Evolutionary conservation across 2,329 filamentous ascomycete species (phyloP), one percentile per base, ranked within the genome.

Genomic region (Alternaria gansuensis): DNA sequence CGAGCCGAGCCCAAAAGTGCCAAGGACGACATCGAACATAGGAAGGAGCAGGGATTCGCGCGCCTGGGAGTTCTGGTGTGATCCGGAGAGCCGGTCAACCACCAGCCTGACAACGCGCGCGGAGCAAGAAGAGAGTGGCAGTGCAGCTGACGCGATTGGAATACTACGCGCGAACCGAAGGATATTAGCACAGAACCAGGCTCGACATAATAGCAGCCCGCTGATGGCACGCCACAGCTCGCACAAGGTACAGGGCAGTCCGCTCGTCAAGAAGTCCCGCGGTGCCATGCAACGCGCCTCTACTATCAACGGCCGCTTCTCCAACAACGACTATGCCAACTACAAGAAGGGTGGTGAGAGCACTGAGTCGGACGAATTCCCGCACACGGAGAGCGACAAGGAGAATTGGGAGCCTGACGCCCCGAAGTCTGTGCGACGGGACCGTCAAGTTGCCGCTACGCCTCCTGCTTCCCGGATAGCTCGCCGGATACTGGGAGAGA

Each of bases 21-120:
- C 72, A n/a, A 77, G 86, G 13, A 83, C 85, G 26, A 85, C 84
- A 21, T 72, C 75, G 64, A 80, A 81, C 33, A 87, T 88, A 55
- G 91, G 91, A 14, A 76, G 94, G 56, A 97, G 93, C 57, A 88
- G 92, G 54, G 91, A 97, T 75, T 91, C 93, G 17, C 88, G 93
- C 50, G 91, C 90, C 6, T 97, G 94, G 94, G 92, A 96, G 72
- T 92, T 92, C 57, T 93, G 91, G 80, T 94, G 92, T 70, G 92
- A 96, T 73, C 88, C 89, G 7, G 91, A 95, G 65, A 82, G 86
- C 51, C 88, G 90, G 41, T 91, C 92, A 57, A 74, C 70, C 34
- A 73, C 70, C 70, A 90, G 92, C 65, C 81, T 97, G 54, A 93
- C 89, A 23, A 86, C 86, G n/a, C 90, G 92, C 66, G 90, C 91